Evolutionary conservation across 306 rosid species (phyloP), one percentile per base, ranked within the genome.

Genomic region (Vachellia pachyceras): DNA sequence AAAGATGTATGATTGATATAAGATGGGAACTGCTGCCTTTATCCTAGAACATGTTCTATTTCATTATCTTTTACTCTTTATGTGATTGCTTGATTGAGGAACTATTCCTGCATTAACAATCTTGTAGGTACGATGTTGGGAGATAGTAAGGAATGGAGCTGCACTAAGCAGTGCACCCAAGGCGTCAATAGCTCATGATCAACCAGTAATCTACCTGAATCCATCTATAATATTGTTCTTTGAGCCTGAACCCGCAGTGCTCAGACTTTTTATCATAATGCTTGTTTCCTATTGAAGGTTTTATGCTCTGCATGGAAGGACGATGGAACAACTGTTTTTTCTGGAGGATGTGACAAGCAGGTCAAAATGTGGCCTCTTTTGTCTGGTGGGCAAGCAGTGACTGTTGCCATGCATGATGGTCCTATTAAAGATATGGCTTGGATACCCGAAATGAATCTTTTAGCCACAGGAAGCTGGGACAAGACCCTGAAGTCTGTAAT

Each of bases 301-400:
- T 84, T 95, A 82, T 95, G 97, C 80, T 91, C 97, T 4, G 29
- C 97, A 15, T 90, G 98, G 99, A 95, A 95, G 85, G 99, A 95
- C 36, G 99, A 95, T 77, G 98, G 99, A 69, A 90, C 94, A 0
- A 90, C 99, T 39, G 99, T 91, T 69, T 95, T 93, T 84, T 93
- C 98, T 46, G 99, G 97, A 57, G 98, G 99, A 29, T 95, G 99
- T 29, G 99, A 95, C 70, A 95, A 95, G 88, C 98, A 93, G 84
- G 99, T 87, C 12, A 95, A 95, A 80, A 95, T 95, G 98, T 95
- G 99, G 98, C 93, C 99, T 68, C 80, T 87, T 29, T 66, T 90
- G 82, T 90, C 97, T 44, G 98, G 97, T 63, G 91, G 93, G 64
- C 98, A 95, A 83, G 80, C 97, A 44, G 67, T 93, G 87, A 90